Evolutionary conservation across 2,329 filamentous ascomycete genomes (phyloP).

Genomic region (Aspergillus sp.): DNA sequence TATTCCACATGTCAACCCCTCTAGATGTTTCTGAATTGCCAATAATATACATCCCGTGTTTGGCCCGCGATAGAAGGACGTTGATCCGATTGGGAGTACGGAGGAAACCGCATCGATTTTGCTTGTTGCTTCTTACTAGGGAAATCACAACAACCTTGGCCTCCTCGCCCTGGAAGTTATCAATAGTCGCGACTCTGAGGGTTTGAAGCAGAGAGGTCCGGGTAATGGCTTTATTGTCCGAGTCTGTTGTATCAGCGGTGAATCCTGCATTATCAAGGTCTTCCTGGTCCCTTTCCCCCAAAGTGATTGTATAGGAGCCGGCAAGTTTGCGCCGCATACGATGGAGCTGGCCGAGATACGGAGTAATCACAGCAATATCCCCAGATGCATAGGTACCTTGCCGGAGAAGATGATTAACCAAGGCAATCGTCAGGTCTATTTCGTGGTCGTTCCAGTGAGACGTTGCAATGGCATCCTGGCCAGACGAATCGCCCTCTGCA

Average conservation of each 20-base stretch:
- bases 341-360: conserved; percentile 55
- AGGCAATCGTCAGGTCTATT: conserved; percentile 59
- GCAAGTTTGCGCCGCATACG: conserved; percentile 43
- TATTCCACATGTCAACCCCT: conserved; percentile 61
- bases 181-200: conserved; percentile 63
- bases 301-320: conserved; percentile 57
- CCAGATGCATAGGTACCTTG: conserved; percentile 61
- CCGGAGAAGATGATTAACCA: conserved; percentile 65
- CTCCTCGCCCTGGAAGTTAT: conserved; percentile 79
- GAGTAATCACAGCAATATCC: conserved; percentile 71
- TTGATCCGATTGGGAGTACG: conserved; percentile 67
- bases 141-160: conserved; percentile 69
- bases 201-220: conserved; percentile 50
- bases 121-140: conserved; percentile 66
- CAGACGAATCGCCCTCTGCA: conserved; percentile 35
- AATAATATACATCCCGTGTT: conserved; percentile 70
- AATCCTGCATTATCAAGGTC: conserved; percentile 48
- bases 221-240: not conserved
- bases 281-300: conserved; percentile 63
- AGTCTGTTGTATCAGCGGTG: conserved; percentile 24
- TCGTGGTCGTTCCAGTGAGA: conserved; percentile 57
- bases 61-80: conserved; percentile 65
- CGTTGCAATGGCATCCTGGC: conserved; percentile 27
- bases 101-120: conserved; percentile 63
- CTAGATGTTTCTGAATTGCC: conserved; percentile 63